Evolutionary conservation across 176 grass and related monocot species (phyloP).

Genomic region (Areca catechu): DNA sequence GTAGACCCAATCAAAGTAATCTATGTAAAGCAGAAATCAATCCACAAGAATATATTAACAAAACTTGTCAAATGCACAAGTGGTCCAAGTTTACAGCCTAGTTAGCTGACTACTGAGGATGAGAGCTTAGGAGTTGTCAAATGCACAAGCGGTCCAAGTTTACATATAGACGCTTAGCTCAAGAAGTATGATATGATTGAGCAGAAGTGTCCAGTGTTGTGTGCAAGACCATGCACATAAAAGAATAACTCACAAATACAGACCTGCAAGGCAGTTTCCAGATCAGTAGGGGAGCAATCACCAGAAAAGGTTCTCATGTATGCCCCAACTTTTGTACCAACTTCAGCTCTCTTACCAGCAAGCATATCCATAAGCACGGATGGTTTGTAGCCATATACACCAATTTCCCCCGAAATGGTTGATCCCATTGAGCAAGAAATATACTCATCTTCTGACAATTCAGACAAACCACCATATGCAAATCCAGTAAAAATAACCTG

Average conservation of each 20-base stretch:
- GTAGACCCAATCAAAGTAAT: too few species aligned
- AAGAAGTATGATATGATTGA: too few species aligned
- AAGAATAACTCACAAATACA: not conserved
- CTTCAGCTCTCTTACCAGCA: slow-evolving; percentile 99
- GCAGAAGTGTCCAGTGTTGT: too few species aligned
- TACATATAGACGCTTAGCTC: too few species aligned
- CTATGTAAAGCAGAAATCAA: too few species aligned
- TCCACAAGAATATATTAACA: too few species aligned
- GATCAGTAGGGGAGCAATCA: slow-evolving; percentile 94
- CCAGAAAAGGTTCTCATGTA: slow-evolving; percentile 98
- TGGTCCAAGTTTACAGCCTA: too few species aligned
- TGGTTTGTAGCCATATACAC: slow-evolving; percentile 90
- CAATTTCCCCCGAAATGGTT: slow-evolving; percentile 95
- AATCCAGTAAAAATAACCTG: slow-evolving; percentile 99
- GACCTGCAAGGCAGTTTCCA: slow-evolving; percentile 96
- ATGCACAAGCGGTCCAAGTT: too few species aligned
- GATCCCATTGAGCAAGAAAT: slow-evolving; percentile 98
- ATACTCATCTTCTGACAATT: slow-evolving; percentile 92
- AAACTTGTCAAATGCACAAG: too few species aligned
- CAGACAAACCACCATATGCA: slow-evolving; percentile 93
- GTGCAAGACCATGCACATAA: too few species aligned
- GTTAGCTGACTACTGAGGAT: too few species aligned
- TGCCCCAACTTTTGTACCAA: slow-evolving; percentile 88
- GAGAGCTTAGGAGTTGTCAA: too few species aligned
- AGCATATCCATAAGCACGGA: slow-evolving; percentile 99